Percentiles rank a stretch among this genome's conserved stretches.
Conservation (phyloP, 495 filamentous ascomycete species). For the Daldinia grandis region DNA sequence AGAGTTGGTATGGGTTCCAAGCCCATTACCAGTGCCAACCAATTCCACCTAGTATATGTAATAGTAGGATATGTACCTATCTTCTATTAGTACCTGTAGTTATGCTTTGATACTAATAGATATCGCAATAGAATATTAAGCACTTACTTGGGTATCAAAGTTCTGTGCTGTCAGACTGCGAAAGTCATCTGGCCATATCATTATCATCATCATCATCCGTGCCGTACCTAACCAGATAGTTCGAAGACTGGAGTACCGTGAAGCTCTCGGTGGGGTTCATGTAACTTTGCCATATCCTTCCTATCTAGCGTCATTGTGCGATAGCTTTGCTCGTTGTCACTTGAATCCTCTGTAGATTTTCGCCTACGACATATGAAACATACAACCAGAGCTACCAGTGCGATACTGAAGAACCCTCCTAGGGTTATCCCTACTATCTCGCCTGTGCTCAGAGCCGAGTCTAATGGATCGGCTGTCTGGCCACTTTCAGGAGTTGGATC, state of each 20-base stretch:
- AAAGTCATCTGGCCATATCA: background rate
- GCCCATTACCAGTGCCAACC: background rate
- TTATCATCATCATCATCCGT: no score
- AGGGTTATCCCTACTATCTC: constrained; percentile 1
- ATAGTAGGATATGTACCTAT: background rate
- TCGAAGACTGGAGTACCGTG: background rate
- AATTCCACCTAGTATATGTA: background rate
- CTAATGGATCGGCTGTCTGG: background rate
- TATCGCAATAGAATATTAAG: background rate
- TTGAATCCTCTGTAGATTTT: background rate
- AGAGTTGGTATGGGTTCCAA: background rate
- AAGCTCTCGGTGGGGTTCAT: background rate
- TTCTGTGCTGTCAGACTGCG: background rate
- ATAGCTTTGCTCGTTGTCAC: background rate
- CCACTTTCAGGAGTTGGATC: background rate
- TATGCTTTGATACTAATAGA: background rate
- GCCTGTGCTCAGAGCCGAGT: background rate
- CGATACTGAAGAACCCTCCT: background rate
- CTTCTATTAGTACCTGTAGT: background rate
- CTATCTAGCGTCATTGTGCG: background rate
- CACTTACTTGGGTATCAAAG: background rate
- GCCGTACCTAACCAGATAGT: background rate
- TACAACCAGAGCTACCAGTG: background rate
- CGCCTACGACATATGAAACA: background rate
- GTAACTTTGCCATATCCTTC: background rate